Evolutionary conservation across 768 basidiomycete genomes (phyloP), one percentile per base, ranked within the genome.

Genomic region (Cystoderma amianthinum): DNA sequence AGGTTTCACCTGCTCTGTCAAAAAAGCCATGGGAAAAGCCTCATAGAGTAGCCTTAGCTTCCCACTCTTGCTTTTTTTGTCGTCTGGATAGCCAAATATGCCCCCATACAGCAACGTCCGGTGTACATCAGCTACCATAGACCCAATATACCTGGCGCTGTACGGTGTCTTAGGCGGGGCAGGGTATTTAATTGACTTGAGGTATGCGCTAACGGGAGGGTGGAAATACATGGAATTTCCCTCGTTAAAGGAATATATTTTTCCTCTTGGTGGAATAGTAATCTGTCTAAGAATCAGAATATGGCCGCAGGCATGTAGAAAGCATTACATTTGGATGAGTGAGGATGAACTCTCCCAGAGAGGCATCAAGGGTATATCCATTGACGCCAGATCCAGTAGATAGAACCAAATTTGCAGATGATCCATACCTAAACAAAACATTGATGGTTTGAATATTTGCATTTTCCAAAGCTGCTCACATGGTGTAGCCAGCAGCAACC

Each of bases 181-280:
- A 1, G 95, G 94, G 60, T 76, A 92, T 65, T 99, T 95, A 76
- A 95, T 89, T 48, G 85, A 87, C 47, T 88, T 81, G 45, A 95
- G 76, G 64, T 95, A 95, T 32, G 80, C 77, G 38, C 65, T 65
- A 36, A 89, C 86, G 13, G 87, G 92, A 36, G 76, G 63, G 62
- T 93, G 69, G 71, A 96, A 98, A 67, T 94, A 94, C 75, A 90
- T 72, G 22, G 92, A 78, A 69, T 99, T 99, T 46, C 96, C 96
- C 68, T 99, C 96, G 61, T 99, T 99, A 75, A 98, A 95, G 2
- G 94, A 97, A 69, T 99, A 99, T 57, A 99, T 99, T 69, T 98
- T 98, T 50, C 96, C 96, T 38, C 96, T 83, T 7, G 80, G 49
- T 5, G 96, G 96, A 49, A 99, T 90, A 63, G 80, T 78, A 64